Base-by-base conservation (phyloP, 2,329 filamentous ascomycete genomes). In the Sporothrix inflata region DNA sequence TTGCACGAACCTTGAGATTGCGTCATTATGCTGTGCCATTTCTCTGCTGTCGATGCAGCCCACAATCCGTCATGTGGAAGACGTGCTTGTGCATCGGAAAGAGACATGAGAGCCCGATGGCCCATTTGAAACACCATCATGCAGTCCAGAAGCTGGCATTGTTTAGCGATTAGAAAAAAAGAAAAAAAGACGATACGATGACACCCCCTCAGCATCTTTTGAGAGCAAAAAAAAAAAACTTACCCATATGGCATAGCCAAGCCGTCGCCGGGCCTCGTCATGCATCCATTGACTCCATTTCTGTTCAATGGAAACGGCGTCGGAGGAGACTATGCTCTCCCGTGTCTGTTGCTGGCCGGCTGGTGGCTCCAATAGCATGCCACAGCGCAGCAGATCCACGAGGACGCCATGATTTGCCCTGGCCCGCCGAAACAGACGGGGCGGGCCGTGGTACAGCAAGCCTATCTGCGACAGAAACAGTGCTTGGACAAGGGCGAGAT, bases 81-180 rank as follows among this genome's bases (percentile, higher is more conserved):
- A 9, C 5, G 24, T 11, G 42, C 40, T n/a, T 47, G 61, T 30
- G 61, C 61, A n/a, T 66, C 61, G 16, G 61, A 47, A 4, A 66
- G 61, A 1, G 61, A 49, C 40, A 66, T 4, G 21, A 47, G 40
- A 2, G 61, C 40, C 3, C 42, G 61, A 12, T 49, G 40, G 40
- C 61, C 61, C 40, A 66, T 27, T 16, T 66, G 61, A 11, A 66
- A 66, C 6, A 66, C 61, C 61, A 66, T 66, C 61, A 66, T 66
- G 16, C 61, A 66, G 24, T 66, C 61, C 4, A 66, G 24, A 5
- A 66, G 61, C 61, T 66, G 38, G 21, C n/a, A 27, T 3, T 21
- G 40, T 42, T 45, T 45, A 65, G 38, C 38, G n/a, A 51, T 11
- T n/a, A 21, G 6, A 8, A 53, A 24, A 24, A 53, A 24, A 21